Percentiles rank a stretch among this genome's conserved stretches.
Evolutionary conservation across 2,329 filamentous ascomycete genomes (phyloP).

Genomic region (Talaromyces atroroseus): DNA sequence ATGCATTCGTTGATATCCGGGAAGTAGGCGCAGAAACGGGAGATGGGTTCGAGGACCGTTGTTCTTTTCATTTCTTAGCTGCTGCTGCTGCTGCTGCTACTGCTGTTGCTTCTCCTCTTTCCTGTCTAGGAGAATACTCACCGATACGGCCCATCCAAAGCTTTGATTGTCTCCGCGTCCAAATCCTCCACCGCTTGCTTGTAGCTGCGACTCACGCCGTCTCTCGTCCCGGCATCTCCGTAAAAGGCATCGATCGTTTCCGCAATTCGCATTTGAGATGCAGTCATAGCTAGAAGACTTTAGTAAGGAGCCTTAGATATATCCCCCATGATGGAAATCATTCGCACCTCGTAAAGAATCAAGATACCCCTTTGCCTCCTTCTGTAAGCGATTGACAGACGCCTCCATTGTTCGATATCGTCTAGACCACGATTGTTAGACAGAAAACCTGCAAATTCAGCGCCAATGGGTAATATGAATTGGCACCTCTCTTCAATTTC

Average conservation of each 20-base stretch:
- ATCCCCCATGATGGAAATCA: not conserved
- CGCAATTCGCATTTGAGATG: conserved; percentile 97
- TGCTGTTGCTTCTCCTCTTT: not conserved
- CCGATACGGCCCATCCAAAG: conserved; percentile 91
- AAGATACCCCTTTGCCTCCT: conserved; percentile 96
- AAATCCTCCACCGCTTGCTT: conserved; percentile 98
- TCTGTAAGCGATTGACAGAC: conserved; percentile 84
- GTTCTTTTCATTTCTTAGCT: conserved; percentile 51
- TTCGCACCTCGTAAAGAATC: conserved; percentile 81
- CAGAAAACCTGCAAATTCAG: no score
- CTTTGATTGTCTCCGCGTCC: conserved; percentile 97
- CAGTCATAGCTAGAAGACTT: conserved; percentile 78
- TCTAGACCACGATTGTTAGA: conserved; percentile 49
- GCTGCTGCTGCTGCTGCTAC: no score
- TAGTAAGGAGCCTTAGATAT: conserved; percentile 4
- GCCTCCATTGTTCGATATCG: conserved; percentile 97
- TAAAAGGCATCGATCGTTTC: conserved; percentile 99
- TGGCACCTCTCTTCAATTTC: conserved; percentile 85
- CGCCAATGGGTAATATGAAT: no score
- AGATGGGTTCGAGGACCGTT: conserved; percentile 92
- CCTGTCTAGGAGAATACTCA: conserved; percentile 34
- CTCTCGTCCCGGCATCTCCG: conserved; percentile 87
- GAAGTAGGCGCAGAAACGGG: conserved; percentile 95
- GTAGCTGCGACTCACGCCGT: conserved; percentile 93
- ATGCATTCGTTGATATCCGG: conserved; percentile 99